Evolutionary conservation across 495 filamentous ascomycete species (phyloP), one percentile per base, ranked within the genome.

Genomic region (Annulohypoxylon moriforme): DNA sequence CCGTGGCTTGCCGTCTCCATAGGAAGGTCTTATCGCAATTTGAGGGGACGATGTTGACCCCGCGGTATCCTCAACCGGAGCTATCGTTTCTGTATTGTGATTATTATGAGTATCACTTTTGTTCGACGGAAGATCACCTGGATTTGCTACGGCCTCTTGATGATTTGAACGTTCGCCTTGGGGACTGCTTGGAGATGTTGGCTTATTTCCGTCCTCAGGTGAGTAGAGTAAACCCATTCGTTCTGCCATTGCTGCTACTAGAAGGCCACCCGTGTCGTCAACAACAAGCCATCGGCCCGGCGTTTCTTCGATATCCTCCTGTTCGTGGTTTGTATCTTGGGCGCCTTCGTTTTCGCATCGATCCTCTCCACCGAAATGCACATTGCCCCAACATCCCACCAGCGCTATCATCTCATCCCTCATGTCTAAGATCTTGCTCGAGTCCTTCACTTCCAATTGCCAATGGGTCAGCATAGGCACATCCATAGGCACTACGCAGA

Each of bases 191-290:
- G 58, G 47, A 34, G 67, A 72, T 62, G 16, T 77, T 75, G 42
- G 58, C 46, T 27, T 76, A 53, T 38, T 81, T n/a, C 42, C 78
- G 0, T 86, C 59, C 33, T 78, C 77, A 13, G 79, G 62, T 4
- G 72, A 60, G 76, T 93, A 87, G 1, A 99, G 84, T 40, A 98
- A 89, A 0, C 93, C 94, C 89, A 98, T 94, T 60, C 91, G 86
- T 78, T 99, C 96, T 0, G 96, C 96, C 83, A 97, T 85, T 0
- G 94, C 93, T 0, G 94, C 94, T 1, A 95, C 89, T 8, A 99
- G 76, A 24, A 98, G 80, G 0, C 96, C 96, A 7, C 93, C 91
- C 0, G 93, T 96, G 58, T 99, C 96, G 75, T 99, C 96, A 1
- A 98, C 86, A 4, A 96, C 89, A 1, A 97, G 85, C 87, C 94